Conservation (phyloP, 345 rosid genomes). For the Hibiscus syriacus region DNA sequence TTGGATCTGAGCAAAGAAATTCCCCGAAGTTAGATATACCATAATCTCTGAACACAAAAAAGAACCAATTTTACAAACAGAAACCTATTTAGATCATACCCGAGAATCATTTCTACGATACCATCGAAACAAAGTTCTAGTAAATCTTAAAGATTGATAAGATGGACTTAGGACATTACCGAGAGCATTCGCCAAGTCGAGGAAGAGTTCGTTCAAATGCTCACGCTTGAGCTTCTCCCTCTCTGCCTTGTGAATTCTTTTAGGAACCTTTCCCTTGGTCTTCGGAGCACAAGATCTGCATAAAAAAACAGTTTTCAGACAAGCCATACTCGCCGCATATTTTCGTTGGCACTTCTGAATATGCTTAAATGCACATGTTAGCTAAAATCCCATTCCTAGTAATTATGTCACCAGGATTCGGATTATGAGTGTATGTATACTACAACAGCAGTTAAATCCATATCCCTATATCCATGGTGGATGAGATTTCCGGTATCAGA, state of each 20-base stretch:
- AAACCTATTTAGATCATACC: background rate
- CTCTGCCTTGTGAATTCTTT: too few species aligned
- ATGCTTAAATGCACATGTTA: background rate
- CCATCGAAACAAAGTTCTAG: too few species aligned
- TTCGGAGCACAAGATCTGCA: constrained; percentile 41
- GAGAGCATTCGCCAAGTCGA: constrained; percentile 59
- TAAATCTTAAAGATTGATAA: background rate
- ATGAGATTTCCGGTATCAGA: too few species aligned
- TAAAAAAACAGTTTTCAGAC: constrained; percentile 8
- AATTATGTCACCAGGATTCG: too few species aligned
- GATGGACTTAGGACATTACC: constrained; percentile 36
- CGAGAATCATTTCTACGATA: too few species aligned
- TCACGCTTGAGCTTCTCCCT: too few species aligned
- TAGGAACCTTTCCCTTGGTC: too few species aligned
- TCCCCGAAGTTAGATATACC: too few species aligned
- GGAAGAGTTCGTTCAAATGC: too few species aligned
- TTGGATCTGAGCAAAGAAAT: constrained; percentile 32
- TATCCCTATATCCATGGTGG: too few species aligned
- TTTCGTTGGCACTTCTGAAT: background rate
- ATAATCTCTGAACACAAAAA: background rate
- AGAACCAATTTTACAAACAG: background rate
- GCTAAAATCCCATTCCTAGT: background rate
- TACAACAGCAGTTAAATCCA: too few species aligned
- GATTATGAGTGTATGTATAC: too few species aligned
- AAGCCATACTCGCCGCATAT: background rate